phyloP scores from a whole-genome alignment of 2,329 filamentous ascomycete species.

The Penicillium sp. region DNA sequence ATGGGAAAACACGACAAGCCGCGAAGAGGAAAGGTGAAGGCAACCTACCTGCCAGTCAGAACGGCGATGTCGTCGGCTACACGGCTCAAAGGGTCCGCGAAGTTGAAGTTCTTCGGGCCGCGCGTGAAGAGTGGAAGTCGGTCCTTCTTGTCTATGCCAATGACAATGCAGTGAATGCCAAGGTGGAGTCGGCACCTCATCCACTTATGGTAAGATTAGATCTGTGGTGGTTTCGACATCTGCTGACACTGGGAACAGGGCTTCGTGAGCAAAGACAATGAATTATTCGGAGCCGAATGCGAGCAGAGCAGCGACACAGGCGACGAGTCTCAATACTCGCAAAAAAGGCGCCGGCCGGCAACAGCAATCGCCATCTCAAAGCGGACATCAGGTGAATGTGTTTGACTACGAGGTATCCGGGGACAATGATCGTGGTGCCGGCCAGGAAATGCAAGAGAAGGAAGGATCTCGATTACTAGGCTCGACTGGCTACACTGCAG shows the following conservation, averaged over 20 bases:
- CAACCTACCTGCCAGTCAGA: constrained; percentile 18
- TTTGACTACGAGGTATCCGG: constrained; percentile 38
- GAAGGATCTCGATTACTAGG: constrained; percentile 22
- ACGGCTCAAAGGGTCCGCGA: constrained; percentile 44
- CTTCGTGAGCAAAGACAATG: constrained; percentile 50
- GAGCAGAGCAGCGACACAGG: constrained; percentile 14
- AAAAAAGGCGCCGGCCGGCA: constrained; percentile 1
- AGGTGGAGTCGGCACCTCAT: constrained; percentile 28
- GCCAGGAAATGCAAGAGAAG: constrained; percentile 41
- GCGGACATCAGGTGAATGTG: constrained; percentile 29
- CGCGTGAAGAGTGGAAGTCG: constrained; percentile 48
- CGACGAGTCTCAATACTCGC: not conserved
- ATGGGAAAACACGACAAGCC: constrained; percentile 35
- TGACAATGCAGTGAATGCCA: constrained; percentile 41
- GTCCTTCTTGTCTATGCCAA: constrained; percentile 58
- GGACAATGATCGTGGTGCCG: constrained; percentile 26
- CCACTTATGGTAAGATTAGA: constrained; percentile 35
- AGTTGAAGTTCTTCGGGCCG: constrained; percentile 52
- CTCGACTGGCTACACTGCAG: constrained; percentile 10
- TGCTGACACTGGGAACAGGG: constrained; percentile 27
- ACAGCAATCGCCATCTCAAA: constrained; percentile 2
- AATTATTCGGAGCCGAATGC: constrained; percentile 37
- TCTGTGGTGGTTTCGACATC: not conserved
- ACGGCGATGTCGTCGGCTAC: constrained; percentile 38
- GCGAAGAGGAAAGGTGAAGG: constrained; percentile 20